Percentiles rank a stretch among this genome's conserved stretches.
Conservation (phyloP, 352 stramenopile species). For the Phytophthora agathidicida region DNA sequence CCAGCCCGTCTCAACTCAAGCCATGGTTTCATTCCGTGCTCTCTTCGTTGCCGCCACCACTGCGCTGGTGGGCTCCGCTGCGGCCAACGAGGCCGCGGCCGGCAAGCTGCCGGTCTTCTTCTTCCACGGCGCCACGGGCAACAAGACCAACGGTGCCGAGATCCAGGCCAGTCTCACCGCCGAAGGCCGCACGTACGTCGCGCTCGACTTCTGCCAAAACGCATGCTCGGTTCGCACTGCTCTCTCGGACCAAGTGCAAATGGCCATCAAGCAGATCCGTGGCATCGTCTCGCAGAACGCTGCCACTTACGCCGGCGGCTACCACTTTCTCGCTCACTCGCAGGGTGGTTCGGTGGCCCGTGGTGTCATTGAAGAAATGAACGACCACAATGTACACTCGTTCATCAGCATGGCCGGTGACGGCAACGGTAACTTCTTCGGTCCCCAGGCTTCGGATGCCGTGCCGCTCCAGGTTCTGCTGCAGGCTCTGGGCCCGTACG, state of each 20-base stretch:
- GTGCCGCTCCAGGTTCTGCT: conserved; percentile 45
- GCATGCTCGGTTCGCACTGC: conserved; percentile 41
- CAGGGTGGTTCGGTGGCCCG: conserved; percentile 53
- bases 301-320: conserved; percentile 46
- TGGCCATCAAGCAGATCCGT: conserved; percentile 58
- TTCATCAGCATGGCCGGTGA: conserved; percentile 57
- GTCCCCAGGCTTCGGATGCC: conserved; percentile 44
- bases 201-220: conserved; percentile 54
- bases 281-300: conserved; percentile 40
- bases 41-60: conserved; percentile 16
- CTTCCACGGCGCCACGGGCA: conserved; percentile 56
- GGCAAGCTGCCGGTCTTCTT: conserved; percentile 54
- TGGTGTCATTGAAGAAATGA: conserved; percentile 59
- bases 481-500: conserved; percentile 39
- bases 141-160: conserved; percentile 36
- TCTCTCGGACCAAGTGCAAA: conserved; percentile 46
- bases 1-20: conserved; percentile 12
- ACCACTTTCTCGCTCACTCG: conserved; percentile 64
- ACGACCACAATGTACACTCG: conserved; percentile 58
- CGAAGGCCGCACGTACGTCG: conserved; percentile 44
- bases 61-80: conserved; percentile 21
- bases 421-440: conserved; percentile 63
- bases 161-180: conserved; percentile 49
- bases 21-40: conserved; percentile 26
- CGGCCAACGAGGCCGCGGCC: conserved; percentile 20